Conservation (phyloP, 2,329 filamentous ascomycete genomes). For the Fonsecaea pugnacius region DNA sequence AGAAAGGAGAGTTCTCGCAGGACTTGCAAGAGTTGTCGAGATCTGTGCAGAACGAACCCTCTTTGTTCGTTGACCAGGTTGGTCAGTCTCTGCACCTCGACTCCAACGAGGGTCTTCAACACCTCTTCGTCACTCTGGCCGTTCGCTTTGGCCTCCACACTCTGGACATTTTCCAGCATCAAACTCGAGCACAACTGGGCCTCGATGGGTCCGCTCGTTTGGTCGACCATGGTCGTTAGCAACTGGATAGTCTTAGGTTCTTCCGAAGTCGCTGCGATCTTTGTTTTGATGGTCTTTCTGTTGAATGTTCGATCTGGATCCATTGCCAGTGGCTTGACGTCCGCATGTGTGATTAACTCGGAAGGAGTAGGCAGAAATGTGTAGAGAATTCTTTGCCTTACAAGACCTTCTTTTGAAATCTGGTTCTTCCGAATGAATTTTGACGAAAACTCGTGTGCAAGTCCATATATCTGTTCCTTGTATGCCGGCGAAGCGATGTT, state of each 20-base stretch:
- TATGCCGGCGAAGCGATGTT: slow-evolving; percentile 51
- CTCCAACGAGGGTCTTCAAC: background rate
- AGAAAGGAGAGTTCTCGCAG: slow-evolving; percentile 22
- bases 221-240: slow-evolving; percentile 10
- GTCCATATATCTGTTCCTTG: slow-evolving; percentile 21
- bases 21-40: slow-evolving; percentile 10
- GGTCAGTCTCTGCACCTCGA: slow-evolving; percentile 10
- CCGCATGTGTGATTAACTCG: slow-evolving; percentile 22
- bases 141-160: background rate
- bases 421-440: slow-evolving; percentile 30
- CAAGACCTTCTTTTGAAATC: background rate
- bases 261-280: background rate
- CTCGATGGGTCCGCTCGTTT: slow-evolving; percentile 7
- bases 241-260: background rate
- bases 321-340: slow-evolving; percentile 17
- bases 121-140: background rate
- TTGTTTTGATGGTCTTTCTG: slow-evolving; percentile 1
- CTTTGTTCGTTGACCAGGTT: slow-evolving; percentile 11
- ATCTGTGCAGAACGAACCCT: slow-evolving; percentile 3
- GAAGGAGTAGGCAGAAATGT: slow-evolving; percentile 14
- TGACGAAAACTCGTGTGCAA: slow-evolving; percentile 28
- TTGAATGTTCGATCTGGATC: slow-evolving; percentile 16
- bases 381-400: background rate
- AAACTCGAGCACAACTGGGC: slow-evolving; percentile 14
- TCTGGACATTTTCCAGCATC: slow-evolving; percentile 8